Evolutionary conservation across 495 filamentous ascomycete genomes (phyloP).

Genomic region (Apiosordaria backusii): DNA sequence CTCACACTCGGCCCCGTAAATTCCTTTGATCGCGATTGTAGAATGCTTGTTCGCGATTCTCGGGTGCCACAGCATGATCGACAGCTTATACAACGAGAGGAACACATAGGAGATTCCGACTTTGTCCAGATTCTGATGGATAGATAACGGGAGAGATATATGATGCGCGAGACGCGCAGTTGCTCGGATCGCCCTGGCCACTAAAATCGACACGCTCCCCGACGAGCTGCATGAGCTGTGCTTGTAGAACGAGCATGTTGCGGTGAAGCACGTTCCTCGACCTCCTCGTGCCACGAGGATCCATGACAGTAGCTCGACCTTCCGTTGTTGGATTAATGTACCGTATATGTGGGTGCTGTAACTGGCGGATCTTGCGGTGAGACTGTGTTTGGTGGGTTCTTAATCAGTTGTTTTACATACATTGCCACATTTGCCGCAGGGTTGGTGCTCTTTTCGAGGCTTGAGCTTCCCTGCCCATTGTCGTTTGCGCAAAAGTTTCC

Average conservation of each 20-base stretch:
- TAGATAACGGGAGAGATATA: not conserved
- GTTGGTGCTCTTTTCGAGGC: not conserved
- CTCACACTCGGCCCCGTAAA: not conserved
- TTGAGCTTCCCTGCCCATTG: not conserved
- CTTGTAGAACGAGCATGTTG: not conserved
- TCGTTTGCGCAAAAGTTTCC: not conserved
- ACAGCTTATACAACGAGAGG: not conserved
- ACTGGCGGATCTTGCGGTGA: not conserved
- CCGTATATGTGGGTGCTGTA: no score
- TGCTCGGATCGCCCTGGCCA: not conserved
- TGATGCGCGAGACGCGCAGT: not conserved
- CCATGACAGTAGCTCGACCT: not conserved
- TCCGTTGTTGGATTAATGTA: no score
- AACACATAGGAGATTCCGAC: not conserved
- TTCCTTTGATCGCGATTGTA: not conserved
- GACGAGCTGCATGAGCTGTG: slow-evolving; percentile 1
- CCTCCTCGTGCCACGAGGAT: not conserved
- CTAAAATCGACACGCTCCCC: slow-evolving; percentile 4
- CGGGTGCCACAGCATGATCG: not conserved
- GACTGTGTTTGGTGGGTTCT: not conserved
- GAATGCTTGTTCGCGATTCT: not conserved
- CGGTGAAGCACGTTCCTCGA: not conserved
- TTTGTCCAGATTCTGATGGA: not conserved
- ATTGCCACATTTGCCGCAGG: not conserved
- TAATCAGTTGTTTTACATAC: no score